These are phyloP conservation scores for Fusarium aywerte DNA, from an alignment of 2,329 filamentous ascomycete species.

Conservation along the genomic window DNA sequence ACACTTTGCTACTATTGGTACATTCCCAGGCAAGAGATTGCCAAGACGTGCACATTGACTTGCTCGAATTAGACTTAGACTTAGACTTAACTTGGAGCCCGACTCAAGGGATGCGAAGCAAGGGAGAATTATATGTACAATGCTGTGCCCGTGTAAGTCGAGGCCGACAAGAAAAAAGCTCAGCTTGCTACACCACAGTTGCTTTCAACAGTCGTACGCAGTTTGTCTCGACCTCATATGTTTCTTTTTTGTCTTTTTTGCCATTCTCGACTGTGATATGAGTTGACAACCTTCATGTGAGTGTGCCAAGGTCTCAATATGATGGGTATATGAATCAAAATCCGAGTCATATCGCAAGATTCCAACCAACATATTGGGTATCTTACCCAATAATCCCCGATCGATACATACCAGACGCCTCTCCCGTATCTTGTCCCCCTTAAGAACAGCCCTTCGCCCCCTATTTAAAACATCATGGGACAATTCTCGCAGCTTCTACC, in stretches of 20 bases:
- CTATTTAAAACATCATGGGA: slow-evolving; percentile 16
- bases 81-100: slow-evolving; percentile 17
- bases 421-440: slow-evolving; percentile 16
- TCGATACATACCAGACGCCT: slow-evolving; percentile 25
- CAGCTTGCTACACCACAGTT: background rate
- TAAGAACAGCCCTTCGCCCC: background rate
- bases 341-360: slow-evolving; percentile 10
- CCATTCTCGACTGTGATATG: background rate
- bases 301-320: background rate
- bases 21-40: background rate
- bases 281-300: background rate
- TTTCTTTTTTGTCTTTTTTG: background rate
- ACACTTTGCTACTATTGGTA: slow-evolving; percentile 10
- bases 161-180: background rate
- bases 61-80: slow-evolving; percentile 3
- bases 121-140: slow-evolving; percentile 6
- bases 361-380: background rate
- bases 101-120: slow-evolving; percentile 3
- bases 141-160: slow-evolving; percentile 9
- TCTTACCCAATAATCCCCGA: slow-evolving; percentile 1
- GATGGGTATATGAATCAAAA: background rate
- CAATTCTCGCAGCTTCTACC: slow-evolving; percentile 6
- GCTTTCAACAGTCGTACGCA: background rate
- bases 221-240: background rate
- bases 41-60: background rate